Conservation (phyloP, 176 grass and related monocot genomes). For the Eragrostis curvula region DNA sequence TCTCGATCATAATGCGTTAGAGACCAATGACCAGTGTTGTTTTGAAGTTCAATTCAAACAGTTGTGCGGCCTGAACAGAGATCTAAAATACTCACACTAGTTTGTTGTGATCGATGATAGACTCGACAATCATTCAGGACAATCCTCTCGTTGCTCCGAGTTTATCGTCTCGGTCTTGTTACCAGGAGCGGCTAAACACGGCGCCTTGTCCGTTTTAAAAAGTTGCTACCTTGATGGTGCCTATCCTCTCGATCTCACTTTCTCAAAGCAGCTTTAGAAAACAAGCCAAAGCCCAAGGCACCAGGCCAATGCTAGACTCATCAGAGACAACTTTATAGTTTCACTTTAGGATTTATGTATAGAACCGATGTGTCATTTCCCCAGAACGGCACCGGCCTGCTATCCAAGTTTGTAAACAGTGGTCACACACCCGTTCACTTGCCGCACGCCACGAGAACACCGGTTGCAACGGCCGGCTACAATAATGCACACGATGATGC, state of each 20-base stretch:
- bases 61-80: too few relatives aligned
- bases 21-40: not conserved
- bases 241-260: slow-evolving; percentile 16
- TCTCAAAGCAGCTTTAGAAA: slow-evolving; percentile 24
- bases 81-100: not conserved
- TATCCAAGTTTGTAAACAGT: not conserved
- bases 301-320: not conserved
- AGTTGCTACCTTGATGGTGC: not conserved
- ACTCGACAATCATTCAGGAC: not conserved
- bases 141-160: not conserved
- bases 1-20: too few relatives aligned
- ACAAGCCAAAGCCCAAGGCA: not conserved
- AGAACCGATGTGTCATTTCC: not conserved
- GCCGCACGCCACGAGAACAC: not conserved
- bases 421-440: not conserved
- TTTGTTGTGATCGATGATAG: not conserved
- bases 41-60: not conserved
- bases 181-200: slow-evolving; percentile 1
- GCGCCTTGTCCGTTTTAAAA: not conserved
- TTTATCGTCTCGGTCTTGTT: not conserved
- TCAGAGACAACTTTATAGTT: not conserved
- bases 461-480: not conserved
- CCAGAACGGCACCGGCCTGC: not conserved
- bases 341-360: slow-evolving; percentile 19
- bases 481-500: not conserved